phyloP scores from a whole-genome alignment of 2,329 filamentous ascomycete genomes.

The Cercospora zeae-maydis region DNA sequence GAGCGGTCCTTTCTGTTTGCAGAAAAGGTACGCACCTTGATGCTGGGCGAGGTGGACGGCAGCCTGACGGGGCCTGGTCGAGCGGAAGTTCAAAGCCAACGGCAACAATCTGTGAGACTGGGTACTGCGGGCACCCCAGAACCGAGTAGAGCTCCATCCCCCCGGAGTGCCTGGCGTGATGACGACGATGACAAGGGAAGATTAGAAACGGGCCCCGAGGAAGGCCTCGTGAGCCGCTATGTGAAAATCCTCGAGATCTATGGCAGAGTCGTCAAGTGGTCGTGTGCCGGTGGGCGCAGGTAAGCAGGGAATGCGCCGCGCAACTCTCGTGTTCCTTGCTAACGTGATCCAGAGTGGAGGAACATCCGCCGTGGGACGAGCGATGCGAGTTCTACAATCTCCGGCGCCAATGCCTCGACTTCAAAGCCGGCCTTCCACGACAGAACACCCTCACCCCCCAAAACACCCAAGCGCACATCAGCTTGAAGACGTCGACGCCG shows the following conservation, averaged over 20 bases:
- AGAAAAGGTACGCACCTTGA: conserved; percentile 53
- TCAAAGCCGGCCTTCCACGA: conserved; percentile 54
- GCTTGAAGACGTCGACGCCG: conserved; percentile 58
- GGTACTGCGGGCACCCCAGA: conserved; percentile 26
- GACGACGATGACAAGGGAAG: conserved; percentile 44
- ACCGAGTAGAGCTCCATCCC: conserved; percentile 19
- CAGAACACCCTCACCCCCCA: conserved; percentile 56
- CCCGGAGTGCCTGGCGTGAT: conserved; percentile 19
- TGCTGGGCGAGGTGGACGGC: conserved; percentile 45
- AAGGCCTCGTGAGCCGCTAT: conserved; percentile 49
- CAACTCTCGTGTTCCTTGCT: background rate
- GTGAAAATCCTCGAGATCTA: conserved; percentile 55
- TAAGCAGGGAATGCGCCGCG: conserved; percentile 28
- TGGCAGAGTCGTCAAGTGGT: conserved; percentile 57
- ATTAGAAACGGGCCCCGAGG: conserved; percentile 52
- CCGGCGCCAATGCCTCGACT: conserved; percentile 49
- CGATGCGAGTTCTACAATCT: conserved; percentile 55
- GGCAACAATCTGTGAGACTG: conserved; percentile 46
- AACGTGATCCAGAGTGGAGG: conserved; percentile 40
- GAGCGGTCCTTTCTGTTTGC: conserved; percentile 63
- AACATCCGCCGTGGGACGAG: conserved; percentile 59
- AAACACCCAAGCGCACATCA: conserved; percentile 65
- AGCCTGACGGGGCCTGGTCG: conserved; percentile 34
- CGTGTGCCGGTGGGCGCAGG: conserved; percentile 55
- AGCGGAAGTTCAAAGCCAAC: conserved; percentile 43